Conservation (phyloP, 768 basidiomycete species). For the Suillus alpinus region DNA sequence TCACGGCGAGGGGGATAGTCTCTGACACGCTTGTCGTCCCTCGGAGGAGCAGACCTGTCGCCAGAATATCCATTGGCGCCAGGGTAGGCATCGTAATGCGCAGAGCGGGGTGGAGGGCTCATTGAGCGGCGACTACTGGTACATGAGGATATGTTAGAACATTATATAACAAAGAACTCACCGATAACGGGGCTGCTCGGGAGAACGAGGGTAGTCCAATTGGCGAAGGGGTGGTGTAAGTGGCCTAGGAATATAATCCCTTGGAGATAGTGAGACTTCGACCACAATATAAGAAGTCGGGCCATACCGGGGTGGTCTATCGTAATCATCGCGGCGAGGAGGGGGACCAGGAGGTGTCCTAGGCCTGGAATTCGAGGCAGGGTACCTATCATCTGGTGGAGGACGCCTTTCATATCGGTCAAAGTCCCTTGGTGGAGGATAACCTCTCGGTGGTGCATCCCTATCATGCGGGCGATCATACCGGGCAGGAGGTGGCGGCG, state of each 20-base stretch:
- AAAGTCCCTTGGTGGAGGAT: conserved; percentile 52
- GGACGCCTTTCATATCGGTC: conserved; percentile 60
- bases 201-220: conserved; percentile 49
- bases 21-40: conserved; percentile 31
- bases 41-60: conserved; percentile 46
- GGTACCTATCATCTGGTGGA: conserved; percentile 41
- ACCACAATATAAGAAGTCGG: conserved; percentile 1
- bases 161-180: conserved; percentile 11
- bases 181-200: conserved; percentile 43
- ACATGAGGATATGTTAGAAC: conserved; percentile 4
- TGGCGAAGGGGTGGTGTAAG: conserved; percentile 48
- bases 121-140: conserved; percentile 63
- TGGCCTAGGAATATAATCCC: conserved; percentile 59
- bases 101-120: conserved; percentile 56
- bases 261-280: conserved; percentile 22
- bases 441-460: conserved; percentile 51
- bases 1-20: conserved; percentile 40
- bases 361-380: conserved; percentile 40
- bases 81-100: conserved; percentile 53
- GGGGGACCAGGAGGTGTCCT: conserved; percentile 54
- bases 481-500: conserved; percentile 46
- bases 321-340: conserved; percentile 64
- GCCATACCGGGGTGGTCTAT: conserved; percentile 57
- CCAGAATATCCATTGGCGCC: conserved; percentile 36
- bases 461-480: conserved; percentile 49